Conservation (phyloP, 2,329 filamentous ascomycete genomes). For the Phaeosphaeria sp. region DNA sequence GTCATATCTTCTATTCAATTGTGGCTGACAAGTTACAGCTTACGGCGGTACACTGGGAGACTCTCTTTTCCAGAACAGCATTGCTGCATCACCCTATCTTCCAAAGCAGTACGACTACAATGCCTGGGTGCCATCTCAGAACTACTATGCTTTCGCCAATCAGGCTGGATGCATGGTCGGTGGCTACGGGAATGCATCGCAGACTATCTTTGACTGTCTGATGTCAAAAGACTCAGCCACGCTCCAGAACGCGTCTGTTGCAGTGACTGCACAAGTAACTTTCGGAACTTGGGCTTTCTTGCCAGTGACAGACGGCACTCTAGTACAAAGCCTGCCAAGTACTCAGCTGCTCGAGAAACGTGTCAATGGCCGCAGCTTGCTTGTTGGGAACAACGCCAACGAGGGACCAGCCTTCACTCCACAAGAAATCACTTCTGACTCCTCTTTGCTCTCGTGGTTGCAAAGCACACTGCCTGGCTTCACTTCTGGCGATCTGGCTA, state of each 20-base stretch:
- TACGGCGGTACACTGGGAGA: conserved; percentile 40
- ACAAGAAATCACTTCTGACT: conserved; percentile 50
- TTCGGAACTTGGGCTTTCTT: conserved; percentile 54
- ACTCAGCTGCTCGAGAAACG: conserved; percentile 44
- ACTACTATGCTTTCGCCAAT: conserved; percentile 55
- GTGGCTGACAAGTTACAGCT: conserved; percentile 38
- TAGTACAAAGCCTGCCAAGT: conserved; percentile 49
- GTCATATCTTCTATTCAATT: neutral
- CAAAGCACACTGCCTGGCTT: conserved; percentile 52
- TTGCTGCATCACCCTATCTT: conserved; percentile 59
- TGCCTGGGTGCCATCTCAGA: conserved; percentile 53
- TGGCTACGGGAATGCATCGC: conserved; percentile 28
- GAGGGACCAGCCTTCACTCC: conserved; percentile 57
- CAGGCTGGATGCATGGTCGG: conserved; percentile 33
- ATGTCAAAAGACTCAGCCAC: conserved; percentile 42
- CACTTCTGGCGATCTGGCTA: conserved; percentile 42
- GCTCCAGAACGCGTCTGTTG: conserved; percentile 47
- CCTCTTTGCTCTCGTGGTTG: conserved; percentile 51
- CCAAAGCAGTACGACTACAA: conserved; percentile 62
- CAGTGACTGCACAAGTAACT: conserved; percentile 41
- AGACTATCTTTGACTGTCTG: conserved; percentile 53
- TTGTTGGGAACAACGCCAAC: conserved; percentile 57
- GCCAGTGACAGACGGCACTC: conserved; percentile 52
- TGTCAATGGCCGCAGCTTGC: conserved; percentile 48
- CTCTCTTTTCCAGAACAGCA: conserved; percentile 45